Conservation (phyloP, 2,329 filamentous ascomycete species). For the Rhinocladiella mackenziei region DNA sequence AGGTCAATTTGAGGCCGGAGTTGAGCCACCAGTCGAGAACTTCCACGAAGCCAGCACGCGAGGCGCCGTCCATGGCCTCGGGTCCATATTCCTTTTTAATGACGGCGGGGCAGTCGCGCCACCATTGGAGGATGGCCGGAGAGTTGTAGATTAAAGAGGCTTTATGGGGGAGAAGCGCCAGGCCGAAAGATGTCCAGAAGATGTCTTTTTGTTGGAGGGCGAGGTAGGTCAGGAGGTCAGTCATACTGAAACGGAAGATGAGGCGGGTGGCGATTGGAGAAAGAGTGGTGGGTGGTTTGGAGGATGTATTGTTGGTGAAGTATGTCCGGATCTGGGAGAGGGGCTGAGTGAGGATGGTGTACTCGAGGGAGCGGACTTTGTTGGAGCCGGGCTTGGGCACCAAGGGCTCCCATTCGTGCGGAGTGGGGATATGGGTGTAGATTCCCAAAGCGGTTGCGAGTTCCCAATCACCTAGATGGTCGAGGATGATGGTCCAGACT, state of each 20-base stretch:
- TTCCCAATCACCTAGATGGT: slow-evolving; percentile 86
- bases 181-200: slow-evolving; percentile 79
- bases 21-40: slow-evolving; percentile 90
- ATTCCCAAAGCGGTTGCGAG: slow-evolving; percentile 75
- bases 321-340: slow-evolving; percentile 68
- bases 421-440: slow-evolving; percentile 71
- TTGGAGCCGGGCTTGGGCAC: slow-evolving; percentile 62
- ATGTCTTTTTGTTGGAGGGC: slow-evolving; percentile 66
- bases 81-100: slow-evolving; percentile 79
- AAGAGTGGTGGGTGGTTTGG: slow-evolving; percentile 57
- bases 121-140: slow-evolving; percentile 82
- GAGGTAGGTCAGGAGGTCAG: slow-evolving; percentile 70
- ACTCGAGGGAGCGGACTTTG: slow-evolving; percentile 75
- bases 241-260: slow-evolving; percentile 86
- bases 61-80: slow-evolving; percentile 83
- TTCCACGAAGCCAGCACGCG: slow-evolving; percentile 75
- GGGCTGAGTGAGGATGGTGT: slow-evolving; percentile 71
- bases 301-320: slow-evolving; percentile 62
- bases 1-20: slow-evolving; percentile 73
- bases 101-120: slow-evolving; percentile 78
- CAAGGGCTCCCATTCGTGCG: slow-evolving; percentile 66
- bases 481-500: slow-evolving; percentile 83
- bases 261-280: slow-evolving; percentile 80
- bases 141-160: slow-evolving; percentile 83
- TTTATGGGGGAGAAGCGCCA: slow-evolving; percentile 78